Base-by-base conservation (phyloP, 2,329 filamentous ascomycete genomes). In the Cadophora sp. region DNA sequence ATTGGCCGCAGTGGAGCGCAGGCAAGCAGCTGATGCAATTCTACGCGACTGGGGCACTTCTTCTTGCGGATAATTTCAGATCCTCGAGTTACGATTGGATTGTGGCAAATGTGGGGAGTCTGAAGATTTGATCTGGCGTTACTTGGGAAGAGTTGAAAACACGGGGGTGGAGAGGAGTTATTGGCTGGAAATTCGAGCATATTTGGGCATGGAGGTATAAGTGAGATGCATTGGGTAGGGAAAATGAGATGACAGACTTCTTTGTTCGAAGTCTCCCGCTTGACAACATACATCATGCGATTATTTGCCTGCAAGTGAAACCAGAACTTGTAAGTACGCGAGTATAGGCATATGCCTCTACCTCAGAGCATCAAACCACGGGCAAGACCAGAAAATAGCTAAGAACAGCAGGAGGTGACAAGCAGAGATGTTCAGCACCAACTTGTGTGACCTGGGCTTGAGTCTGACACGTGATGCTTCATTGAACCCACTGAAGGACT, bases 1-100 rank as follows among this genome's bases (percentile, higher is more conserved):
- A 75, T 19, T 88, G 86, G 86, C 86, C 86, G 43, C 77, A 84
- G 73, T 90, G 86, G 85, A 81, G 78, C n/a, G 75, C 79, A 3
- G 77, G 76, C 1, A 81, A 83, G 68, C 79, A 86, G 75, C 75
- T 92, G 68, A 77, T 86, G 74, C 78, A 84, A 31, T 82, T 87
- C 69, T 78, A 80, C 37, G 78, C 80, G 14, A 74, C 80, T 16
- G 73, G 69, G 16, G 77, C 75, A 12, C 74, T 71, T 24, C 71
- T 84, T 24, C 69, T 86, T 3, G 74, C 76, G 14, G 86, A 87
- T 77, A 73, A 82, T 68, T 87, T 87, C 72, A 79, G 85, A 40
- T 68, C 76, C 19, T 79, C 81, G 58, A 78, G 79, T 0, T 83
- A 79, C 73, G 73, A 82, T 1, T 83, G 80, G 67, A 67, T 87